Evolutionary conservation across 805 yeast species (phyloP).

Genomic region (Saccharomycodes ludwigii): DNA sequence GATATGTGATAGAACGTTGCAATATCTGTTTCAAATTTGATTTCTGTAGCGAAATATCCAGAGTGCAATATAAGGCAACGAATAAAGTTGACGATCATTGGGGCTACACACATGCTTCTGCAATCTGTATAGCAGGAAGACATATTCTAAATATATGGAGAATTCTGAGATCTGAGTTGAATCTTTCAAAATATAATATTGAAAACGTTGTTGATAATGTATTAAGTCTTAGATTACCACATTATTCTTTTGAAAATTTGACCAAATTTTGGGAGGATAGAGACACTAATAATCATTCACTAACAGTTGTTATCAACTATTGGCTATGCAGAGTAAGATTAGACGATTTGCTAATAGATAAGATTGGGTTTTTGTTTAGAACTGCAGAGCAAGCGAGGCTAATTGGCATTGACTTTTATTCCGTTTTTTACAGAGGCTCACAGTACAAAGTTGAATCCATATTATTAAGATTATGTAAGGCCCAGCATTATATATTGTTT

Average conservation of each 20-base stretch:
- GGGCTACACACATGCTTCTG: constrained; percentile 74
- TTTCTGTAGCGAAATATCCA: constrained; percentile 44
- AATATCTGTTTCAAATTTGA: constrained; percentile 34
- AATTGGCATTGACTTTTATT: constrained; percentile 80
- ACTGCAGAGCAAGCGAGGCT: constrained; percentile 76
- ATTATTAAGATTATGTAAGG: constrained; percentile 58
- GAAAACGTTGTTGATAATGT: constrained; percentile 66
- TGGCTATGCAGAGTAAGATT: constrained; percentile 31
- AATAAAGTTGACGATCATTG: constrained; percentile 56
- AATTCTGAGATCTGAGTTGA: constrained; percentile 47
- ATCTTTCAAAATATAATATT: constrained; percentile 53
- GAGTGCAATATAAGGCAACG: constrained; percentile 37
- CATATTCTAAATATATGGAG: constrained; percentile 85
- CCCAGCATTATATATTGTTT: constrained; percentile 57
- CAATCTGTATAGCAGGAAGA: constrained; percentile 60
- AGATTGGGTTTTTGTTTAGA: constrained; percentile 54
- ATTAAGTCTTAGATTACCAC: constrained; percentile 58
- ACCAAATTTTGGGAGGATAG: constrained; percentile 31
- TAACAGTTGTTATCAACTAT: constrained; percentile 35
- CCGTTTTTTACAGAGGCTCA: constrained; percentile 83
- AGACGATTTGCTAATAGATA: constrained; percentile 34
- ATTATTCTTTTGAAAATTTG: constrained; percentile 35
- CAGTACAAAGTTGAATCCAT: constrained; percentile 90
- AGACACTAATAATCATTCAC: constrained; percentile 14
- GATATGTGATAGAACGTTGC: constrained; percentile 65